Evolutionary conservation across 371 early-diverging fungal species (phyloP).

Genomic region (Circinella umbellata): DNA sequence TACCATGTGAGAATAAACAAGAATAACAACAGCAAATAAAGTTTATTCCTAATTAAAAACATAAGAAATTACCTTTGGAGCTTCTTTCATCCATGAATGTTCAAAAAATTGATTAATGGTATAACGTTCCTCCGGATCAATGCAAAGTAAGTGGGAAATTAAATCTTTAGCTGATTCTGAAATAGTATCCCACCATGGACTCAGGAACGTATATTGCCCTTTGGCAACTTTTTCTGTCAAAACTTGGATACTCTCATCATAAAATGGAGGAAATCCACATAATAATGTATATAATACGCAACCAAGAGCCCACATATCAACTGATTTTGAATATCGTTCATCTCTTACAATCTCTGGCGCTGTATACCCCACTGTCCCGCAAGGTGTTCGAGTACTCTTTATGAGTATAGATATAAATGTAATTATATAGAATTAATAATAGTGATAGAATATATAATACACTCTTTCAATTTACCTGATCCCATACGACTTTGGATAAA

Average conservation of each 20-base stretch:
- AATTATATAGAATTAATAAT: too few relatives aligned
- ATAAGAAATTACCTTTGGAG: background rate
- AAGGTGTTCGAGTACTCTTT: slow-evolving; percentile 78
- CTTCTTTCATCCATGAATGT: slow-evolving; percentile 78
- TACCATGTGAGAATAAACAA: too few relatives aligned
- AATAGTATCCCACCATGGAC: slow-evolving; percentile 82
- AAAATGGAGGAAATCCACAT: slow-evolving; percentile 92
- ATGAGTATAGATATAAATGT: too few relatives aligned
- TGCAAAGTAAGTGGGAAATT: slow-evolving; percentile 63
- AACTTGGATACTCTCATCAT: slow-evolving; percentile 61
- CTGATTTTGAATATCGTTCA: slow-evolving; percentile 81
- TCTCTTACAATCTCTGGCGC: slow-evolving; percentile 92
- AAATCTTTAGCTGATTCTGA: slow-evolving; percentile 77
- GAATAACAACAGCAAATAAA: too few relatives aligned
- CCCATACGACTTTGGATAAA: slow-evolving; percentile 81
- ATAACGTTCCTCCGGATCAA: slow-evolving; percentile 58
- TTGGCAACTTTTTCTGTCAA: slow-evolving; percentile 68
- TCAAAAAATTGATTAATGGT: slow-evolving; percentile 70
- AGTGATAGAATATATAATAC: too few relatives aligned
- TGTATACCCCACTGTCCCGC: slow-evolving; percentile 92
- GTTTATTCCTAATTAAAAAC: too few relatives aligned
- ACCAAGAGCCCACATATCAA: slow-evolving; percentile 95
- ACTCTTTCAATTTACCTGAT: slow-evolving; percentile 19
- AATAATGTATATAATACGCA: slow-evolving; percentile 90
- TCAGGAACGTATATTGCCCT: slow-evolving; percentile 69